phyloP scores from a whole-genome alignment of 768 basidiomycete species.

The Suillus tomentosus region DNA sequence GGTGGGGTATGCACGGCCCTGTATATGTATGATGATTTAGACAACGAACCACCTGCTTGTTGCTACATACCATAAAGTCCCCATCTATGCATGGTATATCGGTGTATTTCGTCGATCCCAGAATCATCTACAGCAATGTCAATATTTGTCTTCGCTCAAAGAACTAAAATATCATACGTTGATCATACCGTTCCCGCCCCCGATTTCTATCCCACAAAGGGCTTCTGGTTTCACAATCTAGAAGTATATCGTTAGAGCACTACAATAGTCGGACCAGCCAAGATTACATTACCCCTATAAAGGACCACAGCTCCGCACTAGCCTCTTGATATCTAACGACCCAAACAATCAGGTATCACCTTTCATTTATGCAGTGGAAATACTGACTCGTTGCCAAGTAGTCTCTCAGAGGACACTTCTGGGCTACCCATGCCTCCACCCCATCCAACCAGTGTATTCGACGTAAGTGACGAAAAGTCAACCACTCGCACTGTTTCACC shows the following conservation, averaged over 20 bases:
- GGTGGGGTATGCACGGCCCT: slow-evolving; percentile 41
- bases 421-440: slow-evolving; percentile 48
- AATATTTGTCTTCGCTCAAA: slow-evolving; percentile 9
- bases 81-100: slow-evolving; percentile 45
- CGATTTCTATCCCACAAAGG: slow-evolving; percentile 42
- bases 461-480: slow-evolving; percentile 43
- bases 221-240: slow-evolving; percentile 37
- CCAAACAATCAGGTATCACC: background rate
- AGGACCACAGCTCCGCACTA: slow-evolving; percentile 30
- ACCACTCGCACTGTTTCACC: slow-evolving; percentile 49
- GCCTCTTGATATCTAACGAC: slow-evolving; percentile 36
- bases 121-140: slow-evolving; percentile 34
- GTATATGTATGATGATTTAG: slow-evolving; percentile 7
- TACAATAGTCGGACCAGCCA: background rate
- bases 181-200: slow-evolving; percentile 48
- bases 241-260: slow-evolving; percentile 8
- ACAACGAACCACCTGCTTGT: slow-evolving; percentile 8
- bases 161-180: slow-evolving; percentile 28
- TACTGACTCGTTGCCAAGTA: slow-evolving; percentile 39
- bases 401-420: slow-evolving; percentile 39
- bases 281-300: slow-evolving; percentile 24
- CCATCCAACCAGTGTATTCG: slow-evolving; percentile 44
- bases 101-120: slow-evolving; percentile 36
- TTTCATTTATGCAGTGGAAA: background rate
- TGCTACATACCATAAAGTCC: slow-evolving; percentile 42